A percentile compares a stretch with the other conserved stretches of the same genome.
Conservation (phyloP, 345 rosid genomes). For the Hibiscus mutabilis region DNA sequence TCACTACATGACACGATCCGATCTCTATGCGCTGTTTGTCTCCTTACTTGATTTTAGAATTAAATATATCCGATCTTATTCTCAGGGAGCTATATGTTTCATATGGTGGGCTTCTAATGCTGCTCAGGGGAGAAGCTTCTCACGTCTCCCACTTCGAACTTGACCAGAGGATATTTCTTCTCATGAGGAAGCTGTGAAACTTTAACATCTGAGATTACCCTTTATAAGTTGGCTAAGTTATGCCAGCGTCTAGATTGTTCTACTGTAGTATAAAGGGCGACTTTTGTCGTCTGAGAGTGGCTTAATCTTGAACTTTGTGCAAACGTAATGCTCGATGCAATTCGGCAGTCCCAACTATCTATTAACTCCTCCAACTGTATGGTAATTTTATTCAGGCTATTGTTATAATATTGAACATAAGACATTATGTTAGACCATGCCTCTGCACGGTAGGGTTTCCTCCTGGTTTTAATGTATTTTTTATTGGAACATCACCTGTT, state of each 20-base stretch:
- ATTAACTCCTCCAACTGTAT: background rate
- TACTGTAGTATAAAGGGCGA: background rate
- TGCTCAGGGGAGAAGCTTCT: conserved; percentile 72
- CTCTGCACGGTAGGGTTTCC: background rate
- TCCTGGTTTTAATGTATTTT: background rate
- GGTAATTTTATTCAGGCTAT: background rate
- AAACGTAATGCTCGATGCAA: background rate
- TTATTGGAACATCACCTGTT: no score
- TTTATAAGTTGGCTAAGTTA: background rate
- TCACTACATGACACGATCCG: background rate
- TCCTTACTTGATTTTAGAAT: background rate
- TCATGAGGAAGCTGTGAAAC: conserved; percentile 56
- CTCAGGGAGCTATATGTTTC: conserved; percentile 80
- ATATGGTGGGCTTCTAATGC: conserved; percentile 76
- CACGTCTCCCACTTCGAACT: conserved; percentile 64
- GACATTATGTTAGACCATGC: background rate
- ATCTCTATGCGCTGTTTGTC: background rate
- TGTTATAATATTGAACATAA: background rate
- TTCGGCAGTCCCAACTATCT: background rate
- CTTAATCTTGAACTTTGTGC: background rate
- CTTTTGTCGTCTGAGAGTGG: background rate
- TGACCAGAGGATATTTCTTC: conserved; percentile 78
- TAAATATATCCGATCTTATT: background rate
- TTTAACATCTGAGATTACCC: background rate
- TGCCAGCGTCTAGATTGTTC: background rate